Percentiles rank a stretch among this genome's conserved stretches.
Conservation (phyloP, 1,284 basidiomycete genomes). For the Pholiota adiposa region DNA sequence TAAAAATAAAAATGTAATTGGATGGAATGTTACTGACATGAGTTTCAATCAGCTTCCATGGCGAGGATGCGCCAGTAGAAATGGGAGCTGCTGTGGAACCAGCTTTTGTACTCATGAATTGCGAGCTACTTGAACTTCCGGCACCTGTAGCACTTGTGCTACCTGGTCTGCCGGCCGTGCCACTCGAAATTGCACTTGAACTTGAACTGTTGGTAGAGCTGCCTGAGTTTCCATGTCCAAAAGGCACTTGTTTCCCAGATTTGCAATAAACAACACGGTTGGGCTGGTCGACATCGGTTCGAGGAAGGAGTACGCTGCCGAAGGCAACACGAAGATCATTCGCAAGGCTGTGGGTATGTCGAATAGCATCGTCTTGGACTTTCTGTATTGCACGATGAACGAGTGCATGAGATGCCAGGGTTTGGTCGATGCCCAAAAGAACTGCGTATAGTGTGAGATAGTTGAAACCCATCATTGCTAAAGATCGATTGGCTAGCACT, state of each 20-base stretch:
- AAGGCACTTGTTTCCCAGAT: conserved; percentile 31
- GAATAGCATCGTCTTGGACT: conserved; percentile 39
- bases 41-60: conserved; percentile 41
- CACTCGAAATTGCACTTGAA: no score
- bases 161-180: conserved; percentile 21
- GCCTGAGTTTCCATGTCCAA: conserved; percentile 16
- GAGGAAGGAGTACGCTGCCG: conserved; percentile 47
- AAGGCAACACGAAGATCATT: conserved; percentile 70
- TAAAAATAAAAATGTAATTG: neutral
- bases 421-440: conserved; percentile 39
- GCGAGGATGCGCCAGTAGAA: conserved; percentile 31
- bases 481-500: neutral
- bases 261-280: conserved; percentile 47
- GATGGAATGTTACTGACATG: conserved; percentile 31
- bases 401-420: conserved; percentile 36
- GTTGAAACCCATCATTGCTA: conserved; percentile 19
- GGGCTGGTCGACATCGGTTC: conserved; percentile 25
- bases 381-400: conserved; percentile 44
- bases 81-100: conserved; percentile 24
- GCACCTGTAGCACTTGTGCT: conserved; percentile 18
- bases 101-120: conserved; percentile 11
- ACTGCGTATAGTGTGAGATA: conserved; percentile 23
- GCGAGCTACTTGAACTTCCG: conserved; percentile 12
- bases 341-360: conserved; percentile 61
- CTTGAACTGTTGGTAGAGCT: conserved; percentile 17